Base-by-base conservation (phyloP, 768 basidiomycete species). In the Auricularia sp. region DNA sequence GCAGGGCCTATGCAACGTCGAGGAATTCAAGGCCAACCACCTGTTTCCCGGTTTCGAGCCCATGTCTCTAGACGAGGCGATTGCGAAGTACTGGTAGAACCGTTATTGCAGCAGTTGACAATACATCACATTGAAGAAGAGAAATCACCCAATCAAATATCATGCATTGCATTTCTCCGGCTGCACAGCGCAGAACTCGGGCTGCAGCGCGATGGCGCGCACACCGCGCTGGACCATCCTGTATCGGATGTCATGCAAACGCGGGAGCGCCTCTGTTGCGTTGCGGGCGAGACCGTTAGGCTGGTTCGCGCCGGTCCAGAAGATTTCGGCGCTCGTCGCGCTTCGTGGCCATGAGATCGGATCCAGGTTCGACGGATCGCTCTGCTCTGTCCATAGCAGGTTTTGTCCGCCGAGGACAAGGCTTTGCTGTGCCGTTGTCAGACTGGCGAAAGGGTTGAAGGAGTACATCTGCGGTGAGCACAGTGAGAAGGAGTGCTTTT, bases 361-460 rank as follows among this genome's bases (percentile, higher is more conserved):
- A 68, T 92, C 89, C 29, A 91, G 72, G 69, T 87, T 91, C 64
- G 79, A 76, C 21, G 87, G 80, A 6, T 81, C 80, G 0, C 87
- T 82, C 71, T 90, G 88, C 71, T 91, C 89, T 0, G 85, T 81
- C 88, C 87, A 91, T 2, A 91, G 76, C 1, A 85, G 79, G 36
- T 87, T 83, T 70, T 90, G 80, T 14, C 47, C 91, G 39, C 91
- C 90, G 8, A 90, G 78, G n/a, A 92, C 83, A 39, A 88, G 81
- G 3, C 77, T 68, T 1, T 75, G 72, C 68, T 88, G 77, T 1
- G 74, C 75, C 0, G 79, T 69, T 3, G 77, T 79, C 58, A 91
- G 69, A 70, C 80, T 83, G 16, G 78, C 80, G 53, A 79, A 77
- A 1, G 90, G 90, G 70, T 93, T 80, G 74, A 91, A 91, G 3